Percentiles rank a stretch among this genome's conserved stretches.
phyloP scores from a whole-genome alignment of 768 basidiomycete genomes.

The Leccinum longicurvipes region DNA sequence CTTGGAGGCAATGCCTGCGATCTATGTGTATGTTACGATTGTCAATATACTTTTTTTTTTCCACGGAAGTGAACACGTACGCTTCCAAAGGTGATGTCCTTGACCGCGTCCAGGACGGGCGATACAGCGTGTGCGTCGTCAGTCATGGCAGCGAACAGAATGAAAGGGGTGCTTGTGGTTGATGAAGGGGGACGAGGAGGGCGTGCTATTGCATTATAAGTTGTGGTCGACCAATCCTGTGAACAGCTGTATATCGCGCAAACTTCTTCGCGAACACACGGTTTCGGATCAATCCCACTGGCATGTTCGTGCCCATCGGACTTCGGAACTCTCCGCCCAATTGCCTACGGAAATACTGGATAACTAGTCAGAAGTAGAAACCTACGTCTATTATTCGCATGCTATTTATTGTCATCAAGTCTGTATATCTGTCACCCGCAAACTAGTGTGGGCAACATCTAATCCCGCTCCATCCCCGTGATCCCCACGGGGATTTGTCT shows the following conservation, averaged over 20 bases:
- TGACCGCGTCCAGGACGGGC: constrained; percentile 26
- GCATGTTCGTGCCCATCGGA: constrained; percentile 10
- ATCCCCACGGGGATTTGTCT: constrained; percentile 31
- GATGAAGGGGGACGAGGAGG: neutral
- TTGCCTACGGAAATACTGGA: too few species aligned
- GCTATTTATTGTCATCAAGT: neutral
- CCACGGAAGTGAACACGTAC: constrained; percentile 35
- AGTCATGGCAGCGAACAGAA: constrained; percentile 13
- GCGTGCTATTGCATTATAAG: constrained; percentile 25
- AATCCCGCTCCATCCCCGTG: neutral
- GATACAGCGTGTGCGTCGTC: constrained; percentile 18
- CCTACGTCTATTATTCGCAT: neutral
- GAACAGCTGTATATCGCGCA: constrained; percentile 10
- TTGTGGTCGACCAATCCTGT: constrained; percentile 27
- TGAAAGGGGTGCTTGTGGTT: neutral
- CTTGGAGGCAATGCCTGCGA: constrained; percentile 83
- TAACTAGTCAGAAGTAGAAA: neutral
- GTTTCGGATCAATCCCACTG: constrained; percentile 3
- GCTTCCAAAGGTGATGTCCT: constrained; percentile 57
- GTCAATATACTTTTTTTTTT: neutral
- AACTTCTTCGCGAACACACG: constrained; percentile 7
- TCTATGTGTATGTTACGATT: constrained; percentile 35
- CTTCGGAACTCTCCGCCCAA: constrained; percentile 2
- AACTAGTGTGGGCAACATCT: neutral
- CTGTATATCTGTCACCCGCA: neutral